Evolutionary conservation across 805 yeast genomes (phyloP), one percentile per base, ranked within the genome.

Genomic region (Dipodascopsis uninucleata): DNA sequence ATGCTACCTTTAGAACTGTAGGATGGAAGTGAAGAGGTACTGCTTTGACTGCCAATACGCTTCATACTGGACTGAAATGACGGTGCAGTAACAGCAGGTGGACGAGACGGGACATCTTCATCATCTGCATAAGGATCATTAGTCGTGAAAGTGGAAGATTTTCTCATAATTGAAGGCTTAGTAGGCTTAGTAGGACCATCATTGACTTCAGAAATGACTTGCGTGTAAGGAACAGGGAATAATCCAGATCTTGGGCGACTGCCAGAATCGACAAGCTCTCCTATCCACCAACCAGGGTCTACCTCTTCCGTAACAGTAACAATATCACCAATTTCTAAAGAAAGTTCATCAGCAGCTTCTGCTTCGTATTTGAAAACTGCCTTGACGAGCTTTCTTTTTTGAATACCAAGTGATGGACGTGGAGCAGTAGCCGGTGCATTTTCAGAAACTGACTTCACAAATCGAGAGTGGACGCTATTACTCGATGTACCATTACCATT

Each of bases 211-310:
- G 57, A 48, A 32, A 54, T 42, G 21, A 53, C 53, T 14, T 52
- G 37, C 34, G 53, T 46, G 28, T 55, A 55, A 12, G 54, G 52
- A 10, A 39, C 56, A 3, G 59, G 59, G 39, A 55, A 55, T 16
- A 55, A 31, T 2, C 59, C 58, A 14, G 52, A 31, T n/a, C 40
- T 25, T 24, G 28, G 46, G 20, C 35, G 37, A 16, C 12, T 7
- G 3, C 37, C 37, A 29, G 42, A 33, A 24, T 46, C 47, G 18
- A 33, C 42, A 12, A 45, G 43, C 28, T 52, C 57, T 17, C 57
- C 57, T 22, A 53, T 44, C 51, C 53, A 53, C 57, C 57, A 53
- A 35, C 56, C 57, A 14, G 54, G 40, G 37, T 52, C 53, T 22
- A 52, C 24, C 36, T 53, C 53, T 18, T 48, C 51, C 12, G 44